Conservation (phyloP, 345 rosid species). For the Citrus sp. region DNA sequence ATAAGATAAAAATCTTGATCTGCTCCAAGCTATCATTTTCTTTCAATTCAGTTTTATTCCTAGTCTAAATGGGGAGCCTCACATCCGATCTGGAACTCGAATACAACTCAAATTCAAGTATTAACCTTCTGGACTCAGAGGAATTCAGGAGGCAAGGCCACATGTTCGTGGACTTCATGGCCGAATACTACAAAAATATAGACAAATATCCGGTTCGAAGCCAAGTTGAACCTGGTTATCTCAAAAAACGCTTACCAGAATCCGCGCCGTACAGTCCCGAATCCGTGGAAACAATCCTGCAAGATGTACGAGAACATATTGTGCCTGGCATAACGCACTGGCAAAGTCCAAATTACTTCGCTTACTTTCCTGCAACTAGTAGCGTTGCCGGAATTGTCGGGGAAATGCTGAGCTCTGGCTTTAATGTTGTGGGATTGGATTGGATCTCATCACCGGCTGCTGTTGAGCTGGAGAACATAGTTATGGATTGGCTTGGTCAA, state of each 20-base stretch:
- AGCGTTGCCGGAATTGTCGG: slow-evolving; percentile 33
- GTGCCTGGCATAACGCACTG: slow-evolving; percentile 47
- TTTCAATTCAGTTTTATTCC: no score
- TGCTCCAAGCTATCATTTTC: no score
- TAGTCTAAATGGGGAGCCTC: slow-evolving; percentile 7
- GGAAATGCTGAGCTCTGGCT: slow-evolving; percentile 36
- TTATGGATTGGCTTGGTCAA: no score
- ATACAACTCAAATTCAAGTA: not conserved
- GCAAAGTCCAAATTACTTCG: slow-evolving; percentile 44
- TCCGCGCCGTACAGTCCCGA: slow-evolving; percentile 33
- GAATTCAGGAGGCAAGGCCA: slow-evolving; percentile 43
- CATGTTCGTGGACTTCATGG: slow-evolving; percentile 38
- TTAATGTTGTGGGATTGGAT: slow-evolving; percentile 39
- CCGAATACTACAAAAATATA: slow-evolving; percentile 32
- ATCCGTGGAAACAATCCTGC: slow-evolving; percentile 27
- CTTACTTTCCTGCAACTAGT: slow-evolving; percentile 23
- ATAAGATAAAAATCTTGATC: no score
- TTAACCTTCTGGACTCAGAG: slow-evolving; percentile 28
- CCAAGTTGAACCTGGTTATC: slow-evolving; percentile 40
- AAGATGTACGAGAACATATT: slow-evolving; percentile 28
- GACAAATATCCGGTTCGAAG: slow-evolving; percentile 37
- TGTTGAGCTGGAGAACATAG: no score
- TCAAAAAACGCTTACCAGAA: slow-evolving; percentile 23
- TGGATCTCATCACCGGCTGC: slow-evolving; percentile 19
- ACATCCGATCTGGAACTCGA: not conserved